A percentile compares a stretch with the other conserved stretches of the same genome.
These are phyloP conservation scores for Dictyostelium firmibasis DNA, from an alignment of 78 protist genomes.

Conservation along the genomic window DNA sequence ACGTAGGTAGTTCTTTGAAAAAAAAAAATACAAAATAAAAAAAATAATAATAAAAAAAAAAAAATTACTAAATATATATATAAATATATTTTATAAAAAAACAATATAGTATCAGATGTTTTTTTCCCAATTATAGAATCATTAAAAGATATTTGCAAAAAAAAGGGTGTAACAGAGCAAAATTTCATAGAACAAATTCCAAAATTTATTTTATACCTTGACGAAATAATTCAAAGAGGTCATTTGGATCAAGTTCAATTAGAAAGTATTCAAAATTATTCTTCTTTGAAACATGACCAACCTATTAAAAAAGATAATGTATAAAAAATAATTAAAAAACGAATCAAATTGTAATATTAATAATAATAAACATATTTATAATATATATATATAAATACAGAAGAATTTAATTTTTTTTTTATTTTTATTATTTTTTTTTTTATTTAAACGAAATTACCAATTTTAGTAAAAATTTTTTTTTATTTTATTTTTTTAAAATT, in stretches of 20 bases:
- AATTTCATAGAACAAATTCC: constrained; percentile 65
- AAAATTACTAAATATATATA: background rate
- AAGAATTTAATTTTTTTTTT: background rate
- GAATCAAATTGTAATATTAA: no score
- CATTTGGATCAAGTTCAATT: constrained; percentile 58
- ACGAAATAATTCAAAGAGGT: constrained; percentile 74
- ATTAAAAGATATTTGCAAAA: constrained; percentile 66
- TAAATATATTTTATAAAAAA: background rate
- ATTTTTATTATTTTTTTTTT: background rate
- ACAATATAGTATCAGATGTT: constrained; percentile 37
- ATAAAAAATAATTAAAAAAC: background rate
- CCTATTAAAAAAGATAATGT: constrained; percentile 54
- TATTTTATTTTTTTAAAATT: background rate
- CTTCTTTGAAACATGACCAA: constrained; percentile 59
- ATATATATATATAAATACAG: background rate
- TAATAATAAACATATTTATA: background rate
- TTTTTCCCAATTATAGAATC: constrained; percentile 42
- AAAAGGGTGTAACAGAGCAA: constrained; percentile 60
- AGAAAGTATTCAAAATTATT: constrained; percentile 46
- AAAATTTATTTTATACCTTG: constrained; percentile 65
- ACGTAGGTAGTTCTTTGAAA: background rate
- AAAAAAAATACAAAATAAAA: no score
- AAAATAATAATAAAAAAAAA: no score
- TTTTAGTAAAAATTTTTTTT: background rate
- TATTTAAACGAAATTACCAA: background rate